These are phyloP conservation scores for Apiotrichum gamsii DNA, from an alignment of 1,284 basidiomycete species.

Conservation along the genomic window DNA sequence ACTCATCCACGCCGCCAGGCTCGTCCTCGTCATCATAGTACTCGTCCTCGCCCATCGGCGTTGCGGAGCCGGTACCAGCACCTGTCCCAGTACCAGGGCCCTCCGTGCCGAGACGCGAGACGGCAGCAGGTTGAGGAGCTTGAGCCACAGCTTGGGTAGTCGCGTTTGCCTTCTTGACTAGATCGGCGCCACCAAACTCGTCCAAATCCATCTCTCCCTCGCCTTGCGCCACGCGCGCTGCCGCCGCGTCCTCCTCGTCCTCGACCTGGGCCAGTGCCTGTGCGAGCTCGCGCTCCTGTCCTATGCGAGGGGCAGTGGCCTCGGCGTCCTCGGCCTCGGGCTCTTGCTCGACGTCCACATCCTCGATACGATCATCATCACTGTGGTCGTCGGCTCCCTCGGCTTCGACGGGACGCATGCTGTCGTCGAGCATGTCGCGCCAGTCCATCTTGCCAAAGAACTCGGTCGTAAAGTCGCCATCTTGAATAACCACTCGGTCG, in stretches of 20 bases:
- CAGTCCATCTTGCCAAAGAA: slow-evolving; percentile 61
- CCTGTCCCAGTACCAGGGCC: slow-evolving; percentile 22
- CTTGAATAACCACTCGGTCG: slow-evolving; percentile 87
- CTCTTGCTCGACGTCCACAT: slow-evolving; percentile 25
- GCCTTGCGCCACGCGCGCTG: slow-evolving; percentile 68
- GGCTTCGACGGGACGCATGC: slow-evolving; percentile 48
- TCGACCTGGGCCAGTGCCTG: slow-evolving; percentile 76
- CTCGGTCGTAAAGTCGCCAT: slow-evolving; percentile 71
- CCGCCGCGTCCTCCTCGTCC: slow-evolving; percentile 76
- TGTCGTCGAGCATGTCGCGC: slow-evolving; percentile 67
- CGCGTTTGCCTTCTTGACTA: background rate
- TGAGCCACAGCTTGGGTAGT: background rate
- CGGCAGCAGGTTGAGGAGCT: background rate
- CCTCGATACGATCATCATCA: slow-evolving; percentile 32
- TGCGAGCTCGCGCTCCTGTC: slow-evolving; percentile 52
- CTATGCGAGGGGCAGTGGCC: slow-evolving; percentile 27
- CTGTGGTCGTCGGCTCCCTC: slow-evolving; percentile 28
- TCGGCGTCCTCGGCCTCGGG: slow-evolving; percentile 30
- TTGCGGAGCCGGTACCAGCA: background rate
- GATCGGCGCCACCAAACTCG: slow-evolving; percentile 59
- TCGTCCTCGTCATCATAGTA: slow-evolving; percentile 50
- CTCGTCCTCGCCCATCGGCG: slow-evolving; percentile 25
- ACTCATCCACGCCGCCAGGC: slow-evolving; percentile 59
- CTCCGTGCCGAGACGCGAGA: slow-evolving; percentile 3
- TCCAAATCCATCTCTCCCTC: slow-evolving; percentile 75